Evolutionary conservation across 495 filamentous ascomycete species (phyloP).

Genomic region (Aspergillus baeticus): DNA sequence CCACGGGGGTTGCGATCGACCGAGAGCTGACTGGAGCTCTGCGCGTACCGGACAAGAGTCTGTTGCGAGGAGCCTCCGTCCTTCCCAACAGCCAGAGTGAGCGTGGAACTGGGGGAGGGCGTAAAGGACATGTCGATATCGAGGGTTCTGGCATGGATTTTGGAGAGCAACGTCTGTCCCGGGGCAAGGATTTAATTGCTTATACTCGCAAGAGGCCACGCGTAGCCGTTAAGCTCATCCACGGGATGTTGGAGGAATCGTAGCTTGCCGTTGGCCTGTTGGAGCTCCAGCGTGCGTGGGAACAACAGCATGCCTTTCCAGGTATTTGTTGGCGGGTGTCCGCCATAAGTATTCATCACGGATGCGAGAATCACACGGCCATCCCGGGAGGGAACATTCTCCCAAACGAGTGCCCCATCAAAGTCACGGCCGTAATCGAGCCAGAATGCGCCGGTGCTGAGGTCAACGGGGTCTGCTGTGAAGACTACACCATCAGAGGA

Average conservation of each 20-base stretch:
- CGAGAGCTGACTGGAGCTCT: neutral
- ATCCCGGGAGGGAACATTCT: slow-evolving; percentile 6
- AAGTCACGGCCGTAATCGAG: slow-evolving; percentile 15
- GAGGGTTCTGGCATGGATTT: neutral
- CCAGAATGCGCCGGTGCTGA: neutral
- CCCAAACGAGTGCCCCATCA: slow-evolving; percentile 11
- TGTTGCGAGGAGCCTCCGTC: neutral
- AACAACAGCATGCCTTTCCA: slow-evolving; percentile 16
- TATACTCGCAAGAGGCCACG: neutral
- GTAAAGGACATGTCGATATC: slow-evolving; percentile 7
- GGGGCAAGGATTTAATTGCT: slow-evolving; percentile 2
- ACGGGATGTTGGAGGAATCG: slow-evolving; percentile 9
- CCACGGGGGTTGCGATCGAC: slow-evolving; percentile 12
- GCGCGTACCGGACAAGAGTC: slow-evolving; percentile 1
- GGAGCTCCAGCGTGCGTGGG: slow-evolving; percentile 7
- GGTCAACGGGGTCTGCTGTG: neutral
- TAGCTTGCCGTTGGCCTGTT: neutral
- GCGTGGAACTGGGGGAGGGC: neutral
- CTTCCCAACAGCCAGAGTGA: slow-evolving; percentile 9
- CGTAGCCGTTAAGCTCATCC: neutral
- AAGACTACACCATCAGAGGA: slow-evolving; percentile 8
- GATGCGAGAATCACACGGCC: slow-evolving; percentile 5
- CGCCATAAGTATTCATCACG: slow-evolving; percentile 10
- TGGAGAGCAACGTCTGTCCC: slow-evolving; percentile 1
- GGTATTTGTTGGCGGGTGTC: slow-evolving; percentile 8